These are phyloP conservation scores for Chenopodium album DNA, from an alignment of 148 eudicot species.

Conservation along the genomic window DNA sequence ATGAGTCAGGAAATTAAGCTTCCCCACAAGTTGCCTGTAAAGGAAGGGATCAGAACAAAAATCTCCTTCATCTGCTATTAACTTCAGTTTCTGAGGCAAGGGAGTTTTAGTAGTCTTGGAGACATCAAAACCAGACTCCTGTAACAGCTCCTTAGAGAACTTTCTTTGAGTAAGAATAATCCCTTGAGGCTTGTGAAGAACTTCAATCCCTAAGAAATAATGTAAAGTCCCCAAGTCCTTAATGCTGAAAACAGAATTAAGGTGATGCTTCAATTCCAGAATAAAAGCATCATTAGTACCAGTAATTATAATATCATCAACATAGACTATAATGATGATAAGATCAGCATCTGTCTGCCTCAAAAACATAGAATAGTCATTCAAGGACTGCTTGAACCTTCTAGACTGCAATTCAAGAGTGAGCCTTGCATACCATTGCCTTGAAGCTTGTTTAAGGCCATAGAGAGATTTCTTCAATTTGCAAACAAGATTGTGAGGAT, in stretches of 20 bases:
- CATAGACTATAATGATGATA: not conserved
- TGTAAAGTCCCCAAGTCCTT: not conserved
- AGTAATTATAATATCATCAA: not conserved
- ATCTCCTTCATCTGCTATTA: not conserved
- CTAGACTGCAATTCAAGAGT: rapidly evolving
- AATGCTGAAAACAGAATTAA: not conserved
- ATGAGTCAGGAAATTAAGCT: not conserved
- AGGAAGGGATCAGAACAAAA: not conserved
- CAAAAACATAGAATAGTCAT: not conserved
- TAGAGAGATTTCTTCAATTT: not conserved
- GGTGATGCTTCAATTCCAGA: not conserved
- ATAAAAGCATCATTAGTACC: not conserved
- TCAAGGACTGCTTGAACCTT: not conserved
- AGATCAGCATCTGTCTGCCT: not conserved
- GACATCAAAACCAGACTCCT: not conserved
- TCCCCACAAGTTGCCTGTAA: not conserved
- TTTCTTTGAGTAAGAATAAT: not conserved
- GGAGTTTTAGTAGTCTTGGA: not conserved
- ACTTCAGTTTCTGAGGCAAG: not conserved
- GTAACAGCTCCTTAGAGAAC: not conserved
- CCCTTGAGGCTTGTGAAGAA: not conserved
- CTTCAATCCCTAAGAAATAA: not conserved
- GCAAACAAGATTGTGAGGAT: not conserved
- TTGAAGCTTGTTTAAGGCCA: not conserved
- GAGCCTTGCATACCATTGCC: not conserved